Evolutionary conservation across 768 basidiomycete genomes (phyloP).

Genomic region (Tulasnella sp.): DNA sequence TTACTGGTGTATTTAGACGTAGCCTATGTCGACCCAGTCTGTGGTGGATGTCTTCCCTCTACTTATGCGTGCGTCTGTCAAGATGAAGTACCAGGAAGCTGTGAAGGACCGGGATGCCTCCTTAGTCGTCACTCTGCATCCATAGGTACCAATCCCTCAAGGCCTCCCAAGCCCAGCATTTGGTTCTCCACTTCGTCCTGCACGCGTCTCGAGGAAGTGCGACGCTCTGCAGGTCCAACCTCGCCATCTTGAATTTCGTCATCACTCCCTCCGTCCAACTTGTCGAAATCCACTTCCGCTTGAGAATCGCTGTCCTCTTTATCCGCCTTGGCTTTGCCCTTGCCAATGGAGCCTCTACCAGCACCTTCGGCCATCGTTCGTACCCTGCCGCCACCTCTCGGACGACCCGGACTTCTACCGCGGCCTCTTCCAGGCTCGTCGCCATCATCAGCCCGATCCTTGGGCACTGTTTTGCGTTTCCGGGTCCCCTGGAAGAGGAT

Average conservation of each 20-base stretch:
- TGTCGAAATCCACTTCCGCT: background rate
- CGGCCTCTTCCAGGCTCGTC: constrained; percentile 22
- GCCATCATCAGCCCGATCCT: constrained; percentile 24
- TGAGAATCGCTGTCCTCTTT: background rate
- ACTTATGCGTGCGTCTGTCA: background rate
- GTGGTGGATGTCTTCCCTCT: background rate
- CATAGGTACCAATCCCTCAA: background rate
- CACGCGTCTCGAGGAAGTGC: background rate
- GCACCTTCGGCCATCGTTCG: constrained; percentile 17
- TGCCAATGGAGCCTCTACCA: background rate
- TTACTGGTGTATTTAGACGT: background rate
- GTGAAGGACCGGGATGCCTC: background rate
- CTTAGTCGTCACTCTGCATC: background rate
- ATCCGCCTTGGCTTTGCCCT: constrained; percentile 4
- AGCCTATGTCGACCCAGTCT: background rate
- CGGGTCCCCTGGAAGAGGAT: constrained; percentile 8
- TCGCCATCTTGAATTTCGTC: background rate
- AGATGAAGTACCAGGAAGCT: background rate
- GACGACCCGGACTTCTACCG: constrained; percentile 14
- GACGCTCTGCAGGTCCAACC: background rate
- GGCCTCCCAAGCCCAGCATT: background rate
- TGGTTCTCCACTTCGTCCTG: background rate
- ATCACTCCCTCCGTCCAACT: background rate
- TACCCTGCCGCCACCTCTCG: constrained; percentile 17
- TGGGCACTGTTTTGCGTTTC: background rate